Evolutionary conservation across 257 asterid species (phyloP).

Genomic region (Cynanchum wilfordii): DNA sequence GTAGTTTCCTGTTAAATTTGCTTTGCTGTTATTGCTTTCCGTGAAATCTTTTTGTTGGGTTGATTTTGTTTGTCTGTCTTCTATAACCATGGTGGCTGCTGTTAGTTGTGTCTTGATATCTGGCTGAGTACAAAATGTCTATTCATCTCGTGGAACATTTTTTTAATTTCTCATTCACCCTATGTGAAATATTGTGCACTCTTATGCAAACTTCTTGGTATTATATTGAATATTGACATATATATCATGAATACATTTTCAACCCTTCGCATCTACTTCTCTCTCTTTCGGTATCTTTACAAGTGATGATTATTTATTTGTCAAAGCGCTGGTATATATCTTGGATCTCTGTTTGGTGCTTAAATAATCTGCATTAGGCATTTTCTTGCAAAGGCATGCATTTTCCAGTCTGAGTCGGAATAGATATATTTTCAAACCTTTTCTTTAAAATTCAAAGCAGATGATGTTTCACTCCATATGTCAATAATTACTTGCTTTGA

Average conservation of each 20-base stretch:
- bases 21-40: neutral
- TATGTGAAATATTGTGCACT: neutral
- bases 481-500: too few species aligned
- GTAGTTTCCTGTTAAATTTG: neutral
- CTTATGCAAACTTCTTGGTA: neutral
- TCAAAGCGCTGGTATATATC: neutral
- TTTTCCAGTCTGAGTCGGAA: too few species aligned
- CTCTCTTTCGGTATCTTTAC: neutral
- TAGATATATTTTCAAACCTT: too few species aligned
- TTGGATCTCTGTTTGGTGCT: neutral
- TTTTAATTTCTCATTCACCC: neutral
- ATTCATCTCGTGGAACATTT: neutral
- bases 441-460: too few species aligned
- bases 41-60: neutral
- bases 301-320: neutral
- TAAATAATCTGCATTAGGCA: neutral
- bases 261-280: neutral
- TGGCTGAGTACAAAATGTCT: neutral
- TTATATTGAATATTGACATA: neutral
- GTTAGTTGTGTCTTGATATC: neutral
- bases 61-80: neutral
- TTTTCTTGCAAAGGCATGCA: too few species aligned
- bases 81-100: neutral
- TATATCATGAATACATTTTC: neutral
- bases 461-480: too few species aligned